A percentile compares a stretch with the other conserved stretches of the same genome.
phyloP scores from a whole-genome alignment of 805 yeast species.

The Starmerella asiatica region DNA sequence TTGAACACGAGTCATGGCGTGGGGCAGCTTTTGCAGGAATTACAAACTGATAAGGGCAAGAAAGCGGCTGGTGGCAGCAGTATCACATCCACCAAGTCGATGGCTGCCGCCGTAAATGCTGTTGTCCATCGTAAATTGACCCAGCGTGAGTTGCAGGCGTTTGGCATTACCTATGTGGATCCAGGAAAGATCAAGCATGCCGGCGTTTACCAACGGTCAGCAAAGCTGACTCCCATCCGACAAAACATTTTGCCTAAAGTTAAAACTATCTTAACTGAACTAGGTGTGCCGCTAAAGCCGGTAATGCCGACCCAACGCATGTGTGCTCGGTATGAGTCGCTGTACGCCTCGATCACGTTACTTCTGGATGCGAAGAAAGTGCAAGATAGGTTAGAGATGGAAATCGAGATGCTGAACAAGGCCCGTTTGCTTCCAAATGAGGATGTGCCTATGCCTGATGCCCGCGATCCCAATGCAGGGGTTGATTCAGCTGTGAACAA shows the following conservation, averaged over 20 bases:
- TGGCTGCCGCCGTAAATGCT: slow-evolving; percentile 20
- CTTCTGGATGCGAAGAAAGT: slow-evolving; percentile 76
- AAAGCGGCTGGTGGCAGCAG: slow-evolving; percentile 20
- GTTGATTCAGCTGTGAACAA: no score
- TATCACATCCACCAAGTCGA: slow-evolving; percentile 16
- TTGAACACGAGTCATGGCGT: slow-evolving; percentile 63
- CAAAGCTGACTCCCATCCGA: slow-evolving; percentile 63
- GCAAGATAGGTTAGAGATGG: slow-evolving; percentile 76
- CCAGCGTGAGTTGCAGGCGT: slow-evolving; percentile 66
- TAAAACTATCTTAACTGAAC: slow-evolving; percentile 51
- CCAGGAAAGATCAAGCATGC: slow-evolving; percentile 38
- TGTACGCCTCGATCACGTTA: slow-evolving; percentile 54
- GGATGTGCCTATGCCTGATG: neutral
- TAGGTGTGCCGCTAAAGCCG: slow-evolving; percentile 70
- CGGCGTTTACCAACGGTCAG: slow-evolving; percentile 73
- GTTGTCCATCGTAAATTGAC: slow-evolving; percentile 43
- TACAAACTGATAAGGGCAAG: slow-evolving; percentile 53
- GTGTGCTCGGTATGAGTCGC: slow-evolving; percentile 59
- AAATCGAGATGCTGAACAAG: slow-evolving; percentile 34
- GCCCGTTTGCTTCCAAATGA: neutral
- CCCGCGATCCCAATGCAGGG: no score
- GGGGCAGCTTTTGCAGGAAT: slow-evolving; percentile 66
- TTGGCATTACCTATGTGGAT: slow-evolving; percentile 51
- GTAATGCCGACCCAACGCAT: slow-evolving; percentile 76
- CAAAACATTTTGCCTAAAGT: slow-evolving; percentile 60